phyloP scores from a whole-genome alignment of 352 stramenopile genomes.

The Globisporangium barbulae region DNA sequence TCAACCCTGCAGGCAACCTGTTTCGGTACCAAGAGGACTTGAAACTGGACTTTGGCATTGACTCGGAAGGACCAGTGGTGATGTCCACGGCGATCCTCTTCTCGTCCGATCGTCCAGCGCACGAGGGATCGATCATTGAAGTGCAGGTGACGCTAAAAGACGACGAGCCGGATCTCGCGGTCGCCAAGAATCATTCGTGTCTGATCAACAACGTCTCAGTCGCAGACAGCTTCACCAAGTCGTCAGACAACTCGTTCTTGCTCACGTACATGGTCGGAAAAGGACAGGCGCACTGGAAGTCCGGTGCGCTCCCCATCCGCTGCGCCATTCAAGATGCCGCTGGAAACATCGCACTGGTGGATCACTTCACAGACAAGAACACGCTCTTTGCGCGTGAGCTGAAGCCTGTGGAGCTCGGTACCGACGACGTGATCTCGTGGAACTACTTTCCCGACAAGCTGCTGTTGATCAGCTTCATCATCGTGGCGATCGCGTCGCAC shows the following conservation, averaged over 20 bases:
- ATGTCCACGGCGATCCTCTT: slow-evolving; percentile 47
- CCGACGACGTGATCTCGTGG: slow-evolving; percentile 41
- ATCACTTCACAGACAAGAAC: slow-evolving; percentile 63
- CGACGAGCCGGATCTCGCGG: slow-evolving; percentile 31
- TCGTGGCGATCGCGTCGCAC: slow-evolving; percentile 59
- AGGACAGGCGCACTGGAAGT: slow-evolving; percentile 48
- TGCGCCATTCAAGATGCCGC: slow-evolving; percentile 49
- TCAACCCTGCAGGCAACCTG: slow-evolving; percentile 38
- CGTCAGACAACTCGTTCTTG: slow-evolving; percentile 40
- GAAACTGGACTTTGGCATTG: slow-evolving; percentile 48
- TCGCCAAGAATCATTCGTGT: slow-evolving; percentile 37
- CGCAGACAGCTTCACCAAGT: slow-evolving; percentile 43
- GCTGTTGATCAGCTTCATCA: slow-evolving; percentile 50
- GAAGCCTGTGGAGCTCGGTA: slow-evolving; percentile 55
- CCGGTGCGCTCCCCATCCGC: slow-evolving; percentile 46
- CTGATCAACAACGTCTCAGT: slow-evolving; percentile 65
- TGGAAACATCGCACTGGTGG: slow-evolving; percentile 47
- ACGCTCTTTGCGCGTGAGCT: slow-evolving; percentile 59
- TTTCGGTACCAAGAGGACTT: slow-evolving; percentile 36
- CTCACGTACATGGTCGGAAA: slow-evolving; percentile 63
- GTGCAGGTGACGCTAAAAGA: slow-evolving; percentile 47
- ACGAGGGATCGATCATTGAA: slow-evolving; percentile 65
- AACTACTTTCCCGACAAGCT: slow-evolving; percentile 53
- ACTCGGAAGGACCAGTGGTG: slow-evolving; percentile 42
- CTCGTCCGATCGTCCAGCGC: slow-evolving; percentile 51